Base-by-base conservation (phyloP, 2,329 filamentous ascomycete species). In the Colletotrichum sp. region DNA sequence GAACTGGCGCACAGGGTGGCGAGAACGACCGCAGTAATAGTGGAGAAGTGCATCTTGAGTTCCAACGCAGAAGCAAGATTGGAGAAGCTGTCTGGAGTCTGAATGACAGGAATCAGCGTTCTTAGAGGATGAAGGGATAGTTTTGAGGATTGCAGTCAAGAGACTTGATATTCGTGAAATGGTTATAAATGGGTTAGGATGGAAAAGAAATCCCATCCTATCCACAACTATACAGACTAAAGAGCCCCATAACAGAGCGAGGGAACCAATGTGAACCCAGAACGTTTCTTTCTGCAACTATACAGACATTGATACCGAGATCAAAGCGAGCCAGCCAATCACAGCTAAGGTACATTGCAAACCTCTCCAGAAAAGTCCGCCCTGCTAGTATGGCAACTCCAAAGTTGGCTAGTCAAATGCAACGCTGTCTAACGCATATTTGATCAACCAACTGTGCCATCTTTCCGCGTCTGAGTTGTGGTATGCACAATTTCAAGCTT, bases 121-220 rank as follows among this genome's bases (percentile, higher is more conserved):
- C 2, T 6, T 2, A 1, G 19, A 22, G 19, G 0, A 48, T 11
- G n/a, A 6, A 6, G 19, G n/a, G 19, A 3, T 44, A 2, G 19
- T 44, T 44, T 11, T 11, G 19, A 44, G 19, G 3, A n/a, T 11
- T 44, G 39, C 5, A 5, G 19, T 6, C 44, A 22, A 48, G 6
- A 7, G 19, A 0, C 19, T 22, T n/a, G 44, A 16, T 22, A 11
- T n/a, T n/a, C 1, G 19, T 0, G 8, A 44, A 44, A 44, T 44
- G 5, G 7, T 19, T 6, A n/a, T 5, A 7, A 39, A 39, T 13
- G 36, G 15, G 36, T 4, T 39, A 19, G 36, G 15, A 39, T 19
- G 12, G 36, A 39, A 16, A 19, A 39, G 4, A 39, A 1, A 8
- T 8, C 15, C 11, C 36, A 39, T 16, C 15, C 7, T 39, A 16